Evolutionary conservation across 1,284 basidiomycete genomes (phyloP).

Genomic region (Kalmanozyma brasiliensis): DNA sequence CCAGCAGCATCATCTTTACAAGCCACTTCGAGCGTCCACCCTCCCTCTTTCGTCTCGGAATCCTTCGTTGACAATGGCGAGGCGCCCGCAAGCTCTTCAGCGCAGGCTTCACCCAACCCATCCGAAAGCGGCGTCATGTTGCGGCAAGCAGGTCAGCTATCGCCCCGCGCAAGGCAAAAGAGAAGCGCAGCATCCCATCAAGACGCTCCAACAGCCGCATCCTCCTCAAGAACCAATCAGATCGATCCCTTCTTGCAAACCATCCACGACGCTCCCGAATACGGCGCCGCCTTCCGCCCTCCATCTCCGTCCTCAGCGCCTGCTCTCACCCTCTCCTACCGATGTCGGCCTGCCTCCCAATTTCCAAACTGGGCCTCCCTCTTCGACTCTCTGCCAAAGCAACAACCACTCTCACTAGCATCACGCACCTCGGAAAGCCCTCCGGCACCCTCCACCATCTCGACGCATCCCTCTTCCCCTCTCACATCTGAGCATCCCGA

Average conservation of each 20-base stretch:
- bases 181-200: slow-evolving; percentile 13
- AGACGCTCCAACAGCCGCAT: not conserved
- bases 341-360: slow-evolving; percentile 19
- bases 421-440: slow-evolving; percentile 22
- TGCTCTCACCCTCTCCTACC: slow-evolving; percentile 50
- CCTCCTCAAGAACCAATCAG: slow-evolving; percentile 1
- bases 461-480: slow-evolving; percentile 37
- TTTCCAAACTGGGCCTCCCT: slow-evolving; percentile 33
- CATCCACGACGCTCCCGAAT: slow-evolving; percentile 8
- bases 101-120: not conserved
- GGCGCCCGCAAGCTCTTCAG: not conserved
- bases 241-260: slow-evolving; percentile 24
- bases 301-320: slow-evolving; percentile 45
- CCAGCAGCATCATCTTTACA: slow-evolving; percentile 1
- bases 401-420: slow-evolving; percentile 1
- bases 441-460: slow-evolving; percentile 39
- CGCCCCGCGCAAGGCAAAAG: slow-evolving; percentile 20
- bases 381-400: slow-evolving; percentile 24
- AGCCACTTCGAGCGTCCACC: slow-evolving; percentile 6
- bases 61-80: slow-evolving; percentile 11
- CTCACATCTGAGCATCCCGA: slow-evolving; percentile 32
- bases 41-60: slow-evolving; percentile 24
- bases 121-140: slow-evolving; percentile 5
- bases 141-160: slow-evolving; percentile 12
- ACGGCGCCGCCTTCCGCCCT: slow-evolving; percentile 33